Base-by-base conservation (phyloP, 345 rosid species). In the Melaleuca quinquenervia region DNA sequence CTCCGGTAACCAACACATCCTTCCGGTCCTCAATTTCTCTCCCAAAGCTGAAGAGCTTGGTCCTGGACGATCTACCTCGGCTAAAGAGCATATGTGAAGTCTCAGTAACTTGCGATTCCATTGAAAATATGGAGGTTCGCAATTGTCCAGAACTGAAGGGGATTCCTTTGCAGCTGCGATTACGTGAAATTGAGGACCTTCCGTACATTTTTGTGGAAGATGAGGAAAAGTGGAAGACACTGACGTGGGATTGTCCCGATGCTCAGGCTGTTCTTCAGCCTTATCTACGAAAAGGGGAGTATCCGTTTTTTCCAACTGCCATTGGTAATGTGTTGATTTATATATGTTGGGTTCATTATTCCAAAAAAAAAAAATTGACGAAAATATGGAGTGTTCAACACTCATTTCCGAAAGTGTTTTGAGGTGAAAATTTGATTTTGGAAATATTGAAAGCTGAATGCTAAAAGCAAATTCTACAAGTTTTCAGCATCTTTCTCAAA, bases 21-120 rank as follows among this genome's bases (percentile, higher is more conserved):
- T 86, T 56, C 64, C 29, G 5, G 64, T 1, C 7, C 11, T 2
- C 62, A 11, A 56, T 26, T 11, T 56, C 29, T 56, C 29, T 88
- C 29, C 84, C 87, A 15, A 84, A 86, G 7, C 52, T 80, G 1
- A 1, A 32, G 22, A 0, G 0, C 0, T 52, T 56, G 29, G 0
- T 0, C 1, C 64, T 56, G 26, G 0, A 0, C 1, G 0, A 2
- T 56, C 51, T 83, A 16, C 74, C 22, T n/a, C 49, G 20, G 9
- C 27, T 83, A 18, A 54, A 83, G 29, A 53, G 27, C 58, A 29
- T 83, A 83, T n/a, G 13, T 21, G 2, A 11, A 13, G 27, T 14
- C 82, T 58, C 50, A 7, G 3, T 76, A 50, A 60, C 27, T 18
- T 87, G 86, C 21, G 45, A 36, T 83, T 82, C 84, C 75, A 70